These are phyloP conservation scores for Farysia itapuensis DNA, from an alignment of 1,284 basidiomycete species.

Conservation along the genomic window DNA sequence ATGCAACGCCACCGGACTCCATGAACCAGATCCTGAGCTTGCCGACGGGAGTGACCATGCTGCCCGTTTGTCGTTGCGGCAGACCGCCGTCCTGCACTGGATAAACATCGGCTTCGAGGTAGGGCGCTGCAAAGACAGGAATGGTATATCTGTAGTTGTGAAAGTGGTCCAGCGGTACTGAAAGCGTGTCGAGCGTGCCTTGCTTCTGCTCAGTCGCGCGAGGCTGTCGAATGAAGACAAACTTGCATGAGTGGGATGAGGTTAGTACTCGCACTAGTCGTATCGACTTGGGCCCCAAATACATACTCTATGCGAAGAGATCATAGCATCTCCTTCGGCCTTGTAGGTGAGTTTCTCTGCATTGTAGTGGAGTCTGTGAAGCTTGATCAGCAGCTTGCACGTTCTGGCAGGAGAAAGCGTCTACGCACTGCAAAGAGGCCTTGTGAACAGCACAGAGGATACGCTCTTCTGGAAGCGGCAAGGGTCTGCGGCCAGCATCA, in stretches of 20 bases:
- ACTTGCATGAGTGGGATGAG: slow-evolving; percentile 2
- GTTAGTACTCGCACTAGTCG: neutral
- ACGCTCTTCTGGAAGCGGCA: slow-evolving; percentile 43
- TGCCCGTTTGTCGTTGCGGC: slow-evolving; percentile 27
- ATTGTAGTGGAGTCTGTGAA: slow-evolving; percentile 16
- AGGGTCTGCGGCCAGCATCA: slow-evolving; percentile 23
- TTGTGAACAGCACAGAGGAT: slow-evolving; percentile 21
- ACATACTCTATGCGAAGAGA: slow-evolving; percentile 42
- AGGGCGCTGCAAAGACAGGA: slow-evolving; percentile 46
- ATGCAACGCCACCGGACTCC: slow-evolving; percentile 40
- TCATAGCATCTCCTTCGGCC: slow-evolving; percentile 33
- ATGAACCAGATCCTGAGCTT: slow-evolving; percentile 47
- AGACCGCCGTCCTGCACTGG: slow-evolving; percentile 43
- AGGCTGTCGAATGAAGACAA: slow-evolving; percentile 41
- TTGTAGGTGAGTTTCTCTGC: slow-evolving; percentile 20
- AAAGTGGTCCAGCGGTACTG: slow-evolving; percentile 39
- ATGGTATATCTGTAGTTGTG: slow-evolving; percentile 38
- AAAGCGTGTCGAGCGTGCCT: slow-evolving; percentile 25
- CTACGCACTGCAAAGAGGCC: slow-evolving; percentile 29
- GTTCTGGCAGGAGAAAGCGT: neutral
- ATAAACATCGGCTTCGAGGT: slow-evolving; percentile 41
- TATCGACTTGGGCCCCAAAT: neutral
- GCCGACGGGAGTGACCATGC: slow-evolving; percentile 20
- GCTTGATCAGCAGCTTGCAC: too few species aligned
- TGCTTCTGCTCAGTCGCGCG: slow-evolving; percentile 1